Evolutionary conservation across 768 basidiomycete genomes (phyloP).

Genomic region (Phylloporus rhodoxanthus): DNA sequence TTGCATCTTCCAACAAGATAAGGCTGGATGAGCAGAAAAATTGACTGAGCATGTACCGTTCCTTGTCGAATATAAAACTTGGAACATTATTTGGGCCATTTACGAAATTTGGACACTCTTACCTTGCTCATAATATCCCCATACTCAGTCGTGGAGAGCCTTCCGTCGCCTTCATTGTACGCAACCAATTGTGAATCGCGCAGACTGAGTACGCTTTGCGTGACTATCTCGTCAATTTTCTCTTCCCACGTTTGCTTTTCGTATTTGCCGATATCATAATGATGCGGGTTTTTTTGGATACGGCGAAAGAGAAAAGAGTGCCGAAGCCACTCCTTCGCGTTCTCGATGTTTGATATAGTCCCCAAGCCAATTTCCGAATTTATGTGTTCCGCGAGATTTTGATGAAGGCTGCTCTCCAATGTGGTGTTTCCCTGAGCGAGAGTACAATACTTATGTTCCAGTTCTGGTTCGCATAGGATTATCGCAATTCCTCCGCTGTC

Average conservation of each 20-base stretch:
- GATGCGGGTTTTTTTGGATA: constrained; percentile 73
- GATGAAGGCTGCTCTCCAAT: constrained; percentile 82
- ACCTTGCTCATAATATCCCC: constrained; percentile 89
- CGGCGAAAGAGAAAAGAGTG: constrained; percentile 85
- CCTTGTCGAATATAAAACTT: constrained; percentile 73
- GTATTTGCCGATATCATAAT: constrained; percentile 63
- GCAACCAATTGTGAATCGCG: constrained; percentile 56
- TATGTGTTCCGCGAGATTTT: constrained; percentile 81
- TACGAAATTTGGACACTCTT: constrained; percentile 9
- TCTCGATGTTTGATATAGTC: constrained; percentile 65
- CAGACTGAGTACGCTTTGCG: constrained; percentile 55
- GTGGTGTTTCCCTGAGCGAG: constrained; percentile 67
- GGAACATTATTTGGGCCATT: constrained; percentile 3
- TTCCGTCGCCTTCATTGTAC: constrained; percentile 36
- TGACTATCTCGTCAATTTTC: constrained; percentile 67
- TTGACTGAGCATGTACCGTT: constrained; percentile 40
- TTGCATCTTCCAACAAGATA: constrained; percentile 49
- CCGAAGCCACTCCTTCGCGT: constrained; percentile 78
- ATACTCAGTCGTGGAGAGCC: constrained; percentile 60
- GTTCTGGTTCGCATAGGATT: constrained; percentile 71
- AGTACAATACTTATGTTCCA: constrained; percentile 65
- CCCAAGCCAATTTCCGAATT: constrained; percentile 90
- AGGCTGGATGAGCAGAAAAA: neutral
- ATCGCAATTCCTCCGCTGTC: constrained; percentile 81
- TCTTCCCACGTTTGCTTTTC: constrained; percentile 62